These are phyloP conservation scores for Annulohypoxylon stygium DNA, from an alignment of 495 filamentous ascomycete genomes.

Conservation along the genomic window DNA sequence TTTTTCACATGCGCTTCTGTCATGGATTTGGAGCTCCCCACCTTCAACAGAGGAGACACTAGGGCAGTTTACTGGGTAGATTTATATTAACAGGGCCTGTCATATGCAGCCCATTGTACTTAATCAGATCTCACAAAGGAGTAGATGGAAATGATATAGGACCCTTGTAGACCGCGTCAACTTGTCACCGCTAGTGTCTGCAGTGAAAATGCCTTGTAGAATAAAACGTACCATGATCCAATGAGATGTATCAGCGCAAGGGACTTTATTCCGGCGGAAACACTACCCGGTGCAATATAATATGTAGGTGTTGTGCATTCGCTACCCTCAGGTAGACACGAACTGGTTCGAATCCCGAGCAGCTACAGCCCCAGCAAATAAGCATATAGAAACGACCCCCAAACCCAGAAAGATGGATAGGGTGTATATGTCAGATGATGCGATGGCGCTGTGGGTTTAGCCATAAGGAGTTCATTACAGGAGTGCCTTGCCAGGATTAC, in stretches of 20 bases:
- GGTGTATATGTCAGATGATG: conserved; percentile 16
- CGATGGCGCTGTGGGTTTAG: conserved; percentile 14
- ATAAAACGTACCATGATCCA: not conserved
- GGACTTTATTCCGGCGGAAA: not conserved
- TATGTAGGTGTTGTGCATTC: conserved; percentile 19
- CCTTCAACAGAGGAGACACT: not conserved
- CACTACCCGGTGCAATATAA: not conserved
- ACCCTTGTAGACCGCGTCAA: not conserved
- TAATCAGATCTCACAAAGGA: not conserved
- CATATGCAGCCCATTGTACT: not conserved
- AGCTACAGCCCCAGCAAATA: not conserved
- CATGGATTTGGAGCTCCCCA: not conserved
- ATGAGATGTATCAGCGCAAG: not conserved
- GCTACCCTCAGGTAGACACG: not conserved
- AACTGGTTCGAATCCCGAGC: conserved; percentile 11
- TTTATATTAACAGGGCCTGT: not conserved
- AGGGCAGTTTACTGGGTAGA: not conserved
- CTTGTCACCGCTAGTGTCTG: not conserved
- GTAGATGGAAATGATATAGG: not conserved
- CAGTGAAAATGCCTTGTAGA: not conserved
- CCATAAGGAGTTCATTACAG: conserved; percentile 7
- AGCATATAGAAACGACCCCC: not conserved
- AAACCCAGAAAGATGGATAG: conserved; percentile 8
- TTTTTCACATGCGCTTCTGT: not conserved
- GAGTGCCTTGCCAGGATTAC: not conserved